A percentile compares a stretch with the other conserved stretches of the same genome.
phyloP scores from a whole-genome alignment of 345 rosid genomes.

The Rhodomyrtus tomentosa region DNA sequence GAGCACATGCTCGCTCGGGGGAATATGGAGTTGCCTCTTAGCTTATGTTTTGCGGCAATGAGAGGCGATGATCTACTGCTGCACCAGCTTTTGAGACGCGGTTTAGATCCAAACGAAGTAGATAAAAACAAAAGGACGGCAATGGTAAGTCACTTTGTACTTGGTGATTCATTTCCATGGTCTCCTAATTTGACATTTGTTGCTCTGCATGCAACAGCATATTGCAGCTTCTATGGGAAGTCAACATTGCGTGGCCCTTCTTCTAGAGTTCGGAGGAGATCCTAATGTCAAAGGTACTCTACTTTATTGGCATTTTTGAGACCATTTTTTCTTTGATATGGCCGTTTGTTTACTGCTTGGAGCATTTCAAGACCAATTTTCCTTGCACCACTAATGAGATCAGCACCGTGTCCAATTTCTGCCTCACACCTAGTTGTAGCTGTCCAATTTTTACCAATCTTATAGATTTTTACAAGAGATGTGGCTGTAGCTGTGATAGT shows the following conservation, averaged over 20 bases:
- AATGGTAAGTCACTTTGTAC: constrained; percentile 17
- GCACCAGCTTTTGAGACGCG: constrained; percentile 59
- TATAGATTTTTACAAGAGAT: neutral
- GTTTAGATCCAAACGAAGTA: constrained; percentile 55
- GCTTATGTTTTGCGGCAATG: constrained; percentile 63
- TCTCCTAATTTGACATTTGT: neutral
- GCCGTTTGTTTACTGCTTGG: neutral
- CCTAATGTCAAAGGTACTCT: constrained; percentile 59
- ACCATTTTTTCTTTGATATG: neutral
- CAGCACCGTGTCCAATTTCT: neutral
- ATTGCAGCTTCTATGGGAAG: constrained; percentile 71
- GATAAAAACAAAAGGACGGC: constrained; percentile 60
- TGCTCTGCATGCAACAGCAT: constrained; percentile 36
- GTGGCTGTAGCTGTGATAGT: neutral
- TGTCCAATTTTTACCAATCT: neutral
- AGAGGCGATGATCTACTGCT: constrained; percentile 76
- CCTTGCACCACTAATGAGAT: neutral
- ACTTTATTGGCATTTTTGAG: no score
- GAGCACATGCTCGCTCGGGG: constrained; percentile 75
- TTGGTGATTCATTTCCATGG: neutral
- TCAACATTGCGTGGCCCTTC: constrained; percentile 49
- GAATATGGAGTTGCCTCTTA: constrained; percentile 73
- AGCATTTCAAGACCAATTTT: neutral
- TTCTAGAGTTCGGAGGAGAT: constrained; percentile 64
- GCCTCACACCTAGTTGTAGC: neutral